Percentiles rank a stretch among this genome's conserved stretches.
phyloP scores from a whole-genome alignment of 768 basidiomycete species.

The Tylopilus sp. region DNA sequence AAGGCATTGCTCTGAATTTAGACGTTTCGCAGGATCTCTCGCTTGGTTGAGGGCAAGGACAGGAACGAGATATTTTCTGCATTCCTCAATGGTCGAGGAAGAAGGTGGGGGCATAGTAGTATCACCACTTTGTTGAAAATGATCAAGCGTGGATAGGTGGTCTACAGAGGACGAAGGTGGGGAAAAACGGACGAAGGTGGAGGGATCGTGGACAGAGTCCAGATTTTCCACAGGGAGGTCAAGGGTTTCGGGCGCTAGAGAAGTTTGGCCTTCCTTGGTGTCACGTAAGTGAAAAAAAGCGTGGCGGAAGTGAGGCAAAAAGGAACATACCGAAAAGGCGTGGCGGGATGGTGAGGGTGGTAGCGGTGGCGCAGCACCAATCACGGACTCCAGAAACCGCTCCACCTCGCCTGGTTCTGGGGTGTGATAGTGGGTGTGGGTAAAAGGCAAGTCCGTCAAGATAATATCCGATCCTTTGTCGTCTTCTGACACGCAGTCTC shows the following conservation, averaged over 20 bases:
- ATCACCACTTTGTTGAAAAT: conserved; percentile 7
- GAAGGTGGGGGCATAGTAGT: conserved; percentile 4
- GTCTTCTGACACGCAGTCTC: background rate
- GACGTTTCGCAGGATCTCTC: conserved; percentile 11
- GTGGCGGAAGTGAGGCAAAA: conserved; percentile 1
- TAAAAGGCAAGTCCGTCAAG: background rate
- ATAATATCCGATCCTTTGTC: background rate
- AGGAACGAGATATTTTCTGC: conserved; percentile 24
- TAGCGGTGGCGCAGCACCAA: conserved; percentile 6
- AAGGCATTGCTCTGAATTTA: conserved; percentile 19
- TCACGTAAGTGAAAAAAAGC: conserved; percentile 6
- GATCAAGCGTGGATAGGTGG: conserved; percentile 6
- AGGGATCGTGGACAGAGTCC: conserved; percentile 2
- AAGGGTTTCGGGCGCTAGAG: conserved; percentile 14
- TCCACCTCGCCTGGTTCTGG: conserved; percentile 26
- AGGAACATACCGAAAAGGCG: conserved; percentile 21
- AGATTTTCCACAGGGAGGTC: conserved; percentile 6
- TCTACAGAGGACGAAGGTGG: conserved; percentile 11
- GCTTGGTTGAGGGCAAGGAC: conserved; percentile 16
- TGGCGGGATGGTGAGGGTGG: background rate
- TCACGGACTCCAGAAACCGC: conserved; percentile 24
- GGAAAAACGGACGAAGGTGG: conserved; percentile 6
- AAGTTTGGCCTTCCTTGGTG: conserved; percentile 7
- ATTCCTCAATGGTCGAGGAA: conserved; percentile 22
- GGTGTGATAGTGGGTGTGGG: conserved; percentile 8